Conservation (phyloP, 2,329 filamentous ascomycete genomes). For the Alternaria sp. region DNA sequence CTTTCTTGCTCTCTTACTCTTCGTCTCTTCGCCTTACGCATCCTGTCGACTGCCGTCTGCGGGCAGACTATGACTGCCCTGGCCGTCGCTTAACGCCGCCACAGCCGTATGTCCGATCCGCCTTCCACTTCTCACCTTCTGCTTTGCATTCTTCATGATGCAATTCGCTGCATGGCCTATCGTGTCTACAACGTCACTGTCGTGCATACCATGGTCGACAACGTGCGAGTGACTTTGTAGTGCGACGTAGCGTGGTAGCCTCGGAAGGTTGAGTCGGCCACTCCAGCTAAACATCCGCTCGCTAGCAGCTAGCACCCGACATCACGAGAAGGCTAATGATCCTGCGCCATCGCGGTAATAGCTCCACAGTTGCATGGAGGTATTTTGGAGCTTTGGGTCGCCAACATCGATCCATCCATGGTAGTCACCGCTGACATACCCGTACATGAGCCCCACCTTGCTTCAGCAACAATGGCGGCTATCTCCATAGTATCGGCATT, state of each 20-base stretch:
- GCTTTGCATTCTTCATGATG: neutral
- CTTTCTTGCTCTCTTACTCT: neutral
- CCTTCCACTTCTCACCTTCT: neutral
- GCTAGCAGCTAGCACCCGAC: conserved; percentile 1
- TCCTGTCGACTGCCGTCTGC: neutral
- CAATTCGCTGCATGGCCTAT: neutral
- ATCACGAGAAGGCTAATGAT: neutral
- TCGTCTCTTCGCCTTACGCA: neutral
- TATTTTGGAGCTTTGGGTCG: too few species aligned
- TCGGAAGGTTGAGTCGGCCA: conserved; percentile 1
- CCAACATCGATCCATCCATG: too few species aligned
- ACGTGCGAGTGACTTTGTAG: neutral
- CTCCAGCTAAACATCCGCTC: neutral
- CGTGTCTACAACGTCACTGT: neutral
- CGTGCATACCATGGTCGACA: neutral
- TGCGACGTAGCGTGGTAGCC: neutral
- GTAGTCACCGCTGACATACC: too few species aligned
- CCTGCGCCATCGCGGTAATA: neutral
- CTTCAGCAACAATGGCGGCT: too few species aligned
- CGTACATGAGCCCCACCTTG: too few species aligned
- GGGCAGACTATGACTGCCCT: neutral
- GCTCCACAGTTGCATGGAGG: neutral
- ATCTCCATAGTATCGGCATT: too few species aligned
- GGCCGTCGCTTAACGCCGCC: conserved; percentile 1
- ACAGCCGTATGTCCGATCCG: conserved; percentile 5